These are phyloP conservation scores for Elsinoe fawcettii DNA, from an alignment of 2,329 filamentous ascomycete species.

Conservation along the genomic window DNA sequence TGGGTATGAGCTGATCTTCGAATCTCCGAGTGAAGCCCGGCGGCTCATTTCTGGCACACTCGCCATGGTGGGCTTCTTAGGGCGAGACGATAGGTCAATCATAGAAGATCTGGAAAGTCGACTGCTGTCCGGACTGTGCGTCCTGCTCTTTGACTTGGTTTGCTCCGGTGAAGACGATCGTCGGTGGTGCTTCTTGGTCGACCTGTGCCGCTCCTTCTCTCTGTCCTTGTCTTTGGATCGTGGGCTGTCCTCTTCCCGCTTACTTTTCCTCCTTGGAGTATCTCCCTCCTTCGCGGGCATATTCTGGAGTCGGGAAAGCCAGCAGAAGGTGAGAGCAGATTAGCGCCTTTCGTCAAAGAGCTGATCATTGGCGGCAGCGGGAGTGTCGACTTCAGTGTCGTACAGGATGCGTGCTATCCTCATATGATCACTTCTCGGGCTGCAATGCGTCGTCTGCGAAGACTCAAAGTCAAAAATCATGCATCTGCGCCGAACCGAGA, in stretches of 20 bases:
- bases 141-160: constrained; percentile 18
- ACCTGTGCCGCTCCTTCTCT: constrained; percentile 22
- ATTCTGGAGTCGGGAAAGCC: background rate
- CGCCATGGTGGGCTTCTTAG: constrained; percentile 30
- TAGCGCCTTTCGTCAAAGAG: background rate
- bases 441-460: background rate
- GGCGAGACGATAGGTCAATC: constrained; percentile 17
- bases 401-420: background rate
- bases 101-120: constrained; percentile 17
- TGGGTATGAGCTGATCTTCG: constrained; percentile 59
- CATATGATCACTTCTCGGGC: background rate
- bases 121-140: constrained; percentile 16
- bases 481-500: constrained; percentile 5
- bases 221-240: constrained; percentile 19
- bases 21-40: constrained; percentile 30
- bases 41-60: constrained; percentile 40
- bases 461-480: background rate
- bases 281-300: constrained; percentile 12
- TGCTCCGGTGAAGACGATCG: constrained; percentile 19
- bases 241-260: constrained; percentile 22
- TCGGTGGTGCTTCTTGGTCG: constrained; percentile 18
- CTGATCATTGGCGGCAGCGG: constrained; percentile 1
- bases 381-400: background rate
- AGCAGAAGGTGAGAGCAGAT: background rate
- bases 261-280: constrained; percentile 5